Evolutionary conservation across 169 alveolate genomes (phyloP), one percentile per base, ranked within the genome.

Genomic region (Eimeria zaria): DNA sequence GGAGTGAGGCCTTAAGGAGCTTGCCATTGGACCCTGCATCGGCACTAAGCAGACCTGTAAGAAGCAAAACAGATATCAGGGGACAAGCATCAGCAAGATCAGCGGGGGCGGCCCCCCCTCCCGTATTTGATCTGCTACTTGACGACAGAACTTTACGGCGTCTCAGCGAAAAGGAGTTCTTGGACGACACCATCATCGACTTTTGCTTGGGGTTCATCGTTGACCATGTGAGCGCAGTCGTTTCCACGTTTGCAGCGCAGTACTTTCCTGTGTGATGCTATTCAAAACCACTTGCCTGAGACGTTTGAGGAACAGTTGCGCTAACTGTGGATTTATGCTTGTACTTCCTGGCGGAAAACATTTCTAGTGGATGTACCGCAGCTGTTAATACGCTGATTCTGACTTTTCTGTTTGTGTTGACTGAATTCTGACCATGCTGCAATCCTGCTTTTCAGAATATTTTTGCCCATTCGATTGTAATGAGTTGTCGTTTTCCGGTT

Each of bases 101-200:
- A 51, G 76, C 85, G 60, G 60, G 78, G 44, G 76, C 76, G 6
- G 83, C 67, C n/a, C 27, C 94, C 46, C n/a, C 94, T 14, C 94
- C 94, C 36, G 81, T 62, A 30, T 87, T 62, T 64, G 94, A 87
- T n/a, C 62, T 87, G 44, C 94, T 87, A 46, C 94, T 87, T 14
- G 94, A 87, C 46, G 94, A 87, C 53, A 87, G 74, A 36, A 87
- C 83, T 44, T 60, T 87, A 53, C 94, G 95, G 55, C 89, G 97
- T 71, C 95, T 95, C 16, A 53, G 78, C 81, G 76, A 73, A 14
- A 73, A 95, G 71, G 97, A 74, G 69, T 84, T 67, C 84, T 58
- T 95, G 60, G 95, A 95, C 48, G 97, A 95, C 69, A 55, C 89
- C n/a, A 84, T 95, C 73, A 51, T 95, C 71, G 97, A 95, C 74